Evolutionary conservation across 257 asterid species (phyloP), one percentile per base, ranked within the genome.

Genomic region (Nicotiana noctiflora): DNA sequence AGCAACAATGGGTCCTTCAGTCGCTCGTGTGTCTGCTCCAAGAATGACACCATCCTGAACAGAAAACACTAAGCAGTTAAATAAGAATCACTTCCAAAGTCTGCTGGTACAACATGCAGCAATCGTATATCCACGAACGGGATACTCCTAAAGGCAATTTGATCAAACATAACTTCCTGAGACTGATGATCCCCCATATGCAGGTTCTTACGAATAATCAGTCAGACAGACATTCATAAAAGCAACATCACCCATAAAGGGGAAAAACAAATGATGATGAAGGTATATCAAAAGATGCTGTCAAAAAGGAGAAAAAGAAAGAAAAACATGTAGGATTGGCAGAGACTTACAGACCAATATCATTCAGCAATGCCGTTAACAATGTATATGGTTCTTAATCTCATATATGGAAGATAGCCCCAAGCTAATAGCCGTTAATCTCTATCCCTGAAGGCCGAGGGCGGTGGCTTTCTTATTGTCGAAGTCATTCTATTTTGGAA

Each of bases 1-100:
- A 65, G 98, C 98, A 82, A 96, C 98, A 83, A 95, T 93, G 25
- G 98, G 98, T 37, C 99, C 98, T 85, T 90, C 98, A 51, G 99
- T 94, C 80, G 99, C 99, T 76, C 98, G 88, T 0, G 98, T 96
- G 82, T 96, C 98, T 49, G 99, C 99, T 85, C 99, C 99, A 32
- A 96, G 98, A 86, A 96, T 94, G 82, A 96, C 94, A 77, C 98
- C 98, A 83, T 92, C 98, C 99, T 96, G 83, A 77, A 83, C 80
- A 83, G n/a, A 84, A 40, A 6, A 37, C n/a, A 19, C 44, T 68
- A 68, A 68, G 57, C n/a, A 4, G 77, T 68, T 37, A 37, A 49
- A 34, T 67, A 67, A 67, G 53, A 67, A 34, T 34, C 53, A 37
- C 18, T 37, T n/a, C 29, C 55, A 40, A 40, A 19, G 8, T 34